phyloP scores from a whole-genome alignment of 1,284 basidiomycete species.

The Microstroma glucosiphilum region DNA sequence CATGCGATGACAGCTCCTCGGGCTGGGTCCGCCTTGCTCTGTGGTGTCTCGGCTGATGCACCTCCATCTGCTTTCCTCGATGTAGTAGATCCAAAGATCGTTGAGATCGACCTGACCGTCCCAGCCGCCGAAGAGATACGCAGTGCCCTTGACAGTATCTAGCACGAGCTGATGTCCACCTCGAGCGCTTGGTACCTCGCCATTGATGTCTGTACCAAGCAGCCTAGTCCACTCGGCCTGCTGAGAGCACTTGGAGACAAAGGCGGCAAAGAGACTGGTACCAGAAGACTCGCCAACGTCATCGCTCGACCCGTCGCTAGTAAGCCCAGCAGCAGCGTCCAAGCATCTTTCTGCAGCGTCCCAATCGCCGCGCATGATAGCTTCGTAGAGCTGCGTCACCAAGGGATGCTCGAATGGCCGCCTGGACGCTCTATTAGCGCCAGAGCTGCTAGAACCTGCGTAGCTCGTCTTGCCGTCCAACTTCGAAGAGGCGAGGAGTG shows the following conservation, averaged over 20 bases:
- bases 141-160: conserved; percentile 60
- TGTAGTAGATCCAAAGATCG: conserved; percentile 72
- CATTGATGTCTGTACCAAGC: conserved; percentile 11
- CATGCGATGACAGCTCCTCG: conserved; percentile 76
- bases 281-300: background rate
- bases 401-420: conserved; percentile 63
- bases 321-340: conserved; percentile 25
- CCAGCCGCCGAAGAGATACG: conserved; percentile 76
- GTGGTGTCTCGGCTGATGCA: conserved; percentile 60
- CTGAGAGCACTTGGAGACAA: conserved; percentile 30
- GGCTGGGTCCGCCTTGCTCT: conserved; percentile 61
- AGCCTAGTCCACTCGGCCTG: conserved; percentile 31
- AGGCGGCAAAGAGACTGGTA: conserved; percentile 34
- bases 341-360: conserved; percentile 56
- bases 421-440: background rate
- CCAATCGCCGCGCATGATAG: conserved; percentile 65
- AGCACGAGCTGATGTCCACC: conserved; percentile 79
- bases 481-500: conserved; percentile 26
- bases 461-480: conserved; percentile 12
- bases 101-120: conserved; percentile 63
- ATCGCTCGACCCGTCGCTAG: conserved; percentile 15
- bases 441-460: background rate
- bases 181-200: conserved; percentile 50
- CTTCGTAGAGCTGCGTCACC: conserved; percentile 62
- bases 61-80: conserved; percentile 62